Conservation (phyloP, 257 asterid genomes). For the Ligustrum vulgare region DNA sequence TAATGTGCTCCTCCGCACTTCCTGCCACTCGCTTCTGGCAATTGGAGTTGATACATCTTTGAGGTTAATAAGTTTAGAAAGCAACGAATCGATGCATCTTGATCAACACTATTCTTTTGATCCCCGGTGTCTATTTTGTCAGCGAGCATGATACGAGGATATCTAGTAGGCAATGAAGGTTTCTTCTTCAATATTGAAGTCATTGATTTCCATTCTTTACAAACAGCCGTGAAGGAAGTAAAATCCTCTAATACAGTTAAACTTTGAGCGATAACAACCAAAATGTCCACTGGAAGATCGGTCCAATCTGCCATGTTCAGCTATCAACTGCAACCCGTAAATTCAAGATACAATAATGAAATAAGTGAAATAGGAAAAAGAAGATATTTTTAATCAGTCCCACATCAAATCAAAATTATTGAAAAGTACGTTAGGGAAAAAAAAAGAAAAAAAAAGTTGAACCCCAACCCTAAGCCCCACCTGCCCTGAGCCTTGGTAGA, state of each 20-base stretch:
- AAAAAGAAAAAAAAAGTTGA: too few relatives aligned
- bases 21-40: too few relatives aligned
- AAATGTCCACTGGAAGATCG: neutral
- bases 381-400: too few relatives aligned
- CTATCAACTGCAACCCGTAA: neutral
- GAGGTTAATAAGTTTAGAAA: neutral
- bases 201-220: neutral
- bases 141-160: too few relatives aligned
- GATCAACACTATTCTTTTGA: too few relatives aligned
- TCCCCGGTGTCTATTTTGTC: neutral
- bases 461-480: too few relatives aligned
- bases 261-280: neutral
- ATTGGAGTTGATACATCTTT: neutral
- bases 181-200: neutral
- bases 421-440: too few relatives aligned
- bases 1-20: neutral
- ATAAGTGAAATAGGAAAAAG: too few relatives aligned
- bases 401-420: too few relatives aligned
- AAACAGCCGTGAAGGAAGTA: neutral
- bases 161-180: neutral
- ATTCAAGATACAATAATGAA: neutral
- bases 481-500: too few relatives aligned
- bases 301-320: neutral
- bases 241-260: constrained; percentile 13
- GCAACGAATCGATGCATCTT: neutral